A percentile compares a stretch with the other conserved stretches of the same genome.
phyloP scores from a whole-genome alignment of 805 yeast species.

The Cephaloascus fragrans region DNA sequence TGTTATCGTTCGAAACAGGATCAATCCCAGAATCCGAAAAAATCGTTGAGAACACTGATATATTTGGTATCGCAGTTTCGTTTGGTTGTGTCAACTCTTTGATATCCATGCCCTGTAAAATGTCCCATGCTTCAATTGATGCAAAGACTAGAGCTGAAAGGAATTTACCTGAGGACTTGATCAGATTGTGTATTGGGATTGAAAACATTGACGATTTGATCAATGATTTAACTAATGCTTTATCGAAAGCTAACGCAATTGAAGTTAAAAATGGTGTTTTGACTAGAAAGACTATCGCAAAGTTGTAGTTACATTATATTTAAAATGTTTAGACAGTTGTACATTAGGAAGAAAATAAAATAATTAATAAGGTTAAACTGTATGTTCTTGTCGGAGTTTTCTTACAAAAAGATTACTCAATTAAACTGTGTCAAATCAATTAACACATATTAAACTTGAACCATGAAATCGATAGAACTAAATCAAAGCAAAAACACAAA shows the following conservation, averaged over 20 bases:
- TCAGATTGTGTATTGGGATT: slow-evolving; percentile 86
- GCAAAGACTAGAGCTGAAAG: slow-evolving; percentile 79
- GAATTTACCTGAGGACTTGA: slow-evolving; percentile 85
- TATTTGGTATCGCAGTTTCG: slow-evolving; percentile 85
- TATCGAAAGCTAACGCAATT: slow-evolving; percentile 54
- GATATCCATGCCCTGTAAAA: slow-evolving; percentile 87
- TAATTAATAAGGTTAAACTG: background rate
- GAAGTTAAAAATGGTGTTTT: slow-evolving; percentile 6
- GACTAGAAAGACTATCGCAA: background rate
- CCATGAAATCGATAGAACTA: background rate
- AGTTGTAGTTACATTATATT: background rate
- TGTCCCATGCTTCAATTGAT: slow-evolving; percentile 97
- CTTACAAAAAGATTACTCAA: no score
- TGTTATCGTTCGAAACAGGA: slow-evolving; percentile 83
- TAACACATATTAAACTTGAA: background rate
- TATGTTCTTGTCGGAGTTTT: background rate
- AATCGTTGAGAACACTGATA: slow-evolving; percentile 64
- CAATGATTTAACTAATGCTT: slow-evolving; percentile 67
- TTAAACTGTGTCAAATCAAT: background rate
- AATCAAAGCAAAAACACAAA: background rate
- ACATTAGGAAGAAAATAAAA: no score
- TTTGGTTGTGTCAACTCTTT: slow-evolving; percentile 92
- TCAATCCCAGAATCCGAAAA: slow-evolving; percentile 52
- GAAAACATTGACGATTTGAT: slow-evolving; percentile 76
- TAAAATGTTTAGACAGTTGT: no score